phyloP scores from a whole-genome alignment of 2,329 filamentous ascomycete species.

The Karstenula rhodostoma region DNA sequence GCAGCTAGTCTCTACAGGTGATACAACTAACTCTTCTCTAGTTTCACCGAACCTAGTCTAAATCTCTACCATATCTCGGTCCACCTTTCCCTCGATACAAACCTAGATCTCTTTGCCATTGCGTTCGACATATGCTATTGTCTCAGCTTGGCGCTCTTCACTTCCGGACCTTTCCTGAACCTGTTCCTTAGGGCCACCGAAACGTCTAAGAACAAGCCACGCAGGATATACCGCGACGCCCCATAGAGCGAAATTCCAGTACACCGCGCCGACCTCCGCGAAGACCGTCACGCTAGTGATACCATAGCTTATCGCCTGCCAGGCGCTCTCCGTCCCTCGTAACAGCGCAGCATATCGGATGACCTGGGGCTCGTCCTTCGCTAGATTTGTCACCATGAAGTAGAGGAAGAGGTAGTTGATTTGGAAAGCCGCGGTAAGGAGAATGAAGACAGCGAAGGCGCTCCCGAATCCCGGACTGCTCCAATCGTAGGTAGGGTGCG shows the following conservation, averaged over 20 bases:
- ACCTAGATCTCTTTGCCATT: background rate
- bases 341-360: slow-evolving; percentile 73
- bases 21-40: background rate
- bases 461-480: slow-evolving; percentile 67
- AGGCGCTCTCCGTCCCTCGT: slow-evolving; percentile 74
- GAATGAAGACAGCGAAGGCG: slow-evolving; percentile 72
- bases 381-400: slow-evolving; percentile 74
- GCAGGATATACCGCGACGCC: slow-evolving; percentile 69
- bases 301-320: slow-evolving; percentile 77
- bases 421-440: slow-evolving; percentile 73
- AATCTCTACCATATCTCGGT: background rate
- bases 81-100: background rate
- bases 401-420: slow-evolving; percentile 79
- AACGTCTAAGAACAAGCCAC: slow-evolving; percentile 70
- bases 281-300: slow-evolving; percentile 69
- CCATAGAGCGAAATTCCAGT: slow-evolving; percentile 76
- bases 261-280: slow-evolving; percentile 70
- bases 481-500: slow-evolving; percentile 73
- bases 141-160: background rate
- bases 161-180: background rate
- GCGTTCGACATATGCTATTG: background rate
- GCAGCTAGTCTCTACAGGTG: background rate
- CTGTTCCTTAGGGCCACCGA: slow-evolving; percentile 50
- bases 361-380: slow-evolving; percentile 68
- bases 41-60: background rate